Conservation (phyloP, 1,139 yeast genomes). For the Yamadazyma taylorii region DNA sequence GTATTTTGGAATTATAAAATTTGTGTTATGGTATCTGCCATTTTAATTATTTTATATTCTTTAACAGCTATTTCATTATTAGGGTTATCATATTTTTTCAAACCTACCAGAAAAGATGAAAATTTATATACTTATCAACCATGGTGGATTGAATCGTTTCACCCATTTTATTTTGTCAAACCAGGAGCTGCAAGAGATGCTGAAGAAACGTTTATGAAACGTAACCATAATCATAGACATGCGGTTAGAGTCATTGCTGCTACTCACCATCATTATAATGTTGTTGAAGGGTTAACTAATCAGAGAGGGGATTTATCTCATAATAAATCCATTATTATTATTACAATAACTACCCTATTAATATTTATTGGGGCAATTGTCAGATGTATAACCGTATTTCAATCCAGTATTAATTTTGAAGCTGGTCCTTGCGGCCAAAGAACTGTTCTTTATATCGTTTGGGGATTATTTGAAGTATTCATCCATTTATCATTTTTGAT, state of each 20-base stretch:
- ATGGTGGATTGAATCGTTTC: conserved; percentile 47
- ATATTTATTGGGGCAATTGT: conserved; percentile 31
- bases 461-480: conserved; percentile 40
- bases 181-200: conserved; percentile 36
- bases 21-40: conserved; percentile 30
- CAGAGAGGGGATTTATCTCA: conserved; percentile 39
- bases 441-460: conserved; percentile 33
- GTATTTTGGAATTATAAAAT: conserved; percentile 25
- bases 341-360: conserved; percentile 30
- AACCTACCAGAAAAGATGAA: conserved; percentile 43
- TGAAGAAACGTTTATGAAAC: conserved; percentile 40
- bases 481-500: conserved; percentile 35
- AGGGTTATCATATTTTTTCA: conserved; percentile 37
- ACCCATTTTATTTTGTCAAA: conserved; percentile 39
- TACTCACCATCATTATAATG: conserved; percentile 40
- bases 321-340: conserved; percentile 32
- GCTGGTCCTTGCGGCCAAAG: conserved; percentile 23
- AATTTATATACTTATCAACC: conserved; percentile 44
- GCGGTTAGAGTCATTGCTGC: conserved; percentile 46
- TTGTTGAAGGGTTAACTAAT: conserved; percentile 41
- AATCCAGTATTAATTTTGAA: conserved; percentile 20
- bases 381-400: conserved; percentile 32
- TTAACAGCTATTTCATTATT: conserved; percentile 35
- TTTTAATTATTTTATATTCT: conserved; percentile 33
- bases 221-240: conserved; percentile 43